Evolutionary conservation across 169 alveolate species (phyloP), one percentile per base, ranked within the genome.

Genomic region (Perkinsus olseni): DNA sequence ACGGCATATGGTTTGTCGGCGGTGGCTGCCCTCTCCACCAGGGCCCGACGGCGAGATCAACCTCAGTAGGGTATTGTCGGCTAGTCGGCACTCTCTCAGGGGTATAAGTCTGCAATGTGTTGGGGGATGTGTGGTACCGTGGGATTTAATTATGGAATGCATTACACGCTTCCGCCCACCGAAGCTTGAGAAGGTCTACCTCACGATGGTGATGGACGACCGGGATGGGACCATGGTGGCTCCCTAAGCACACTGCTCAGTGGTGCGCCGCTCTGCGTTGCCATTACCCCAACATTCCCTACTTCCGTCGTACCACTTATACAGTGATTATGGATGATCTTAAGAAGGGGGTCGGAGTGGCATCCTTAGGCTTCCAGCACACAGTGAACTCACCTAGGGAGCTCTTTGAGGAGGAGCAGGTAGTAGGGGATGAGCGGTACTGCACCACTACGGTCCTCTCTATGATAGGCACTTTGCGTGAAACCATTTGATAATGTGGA

Each of bases 351-450:
- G 31, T 8, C 8, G 34, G 82, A 24, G 31, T 62, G 17, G 34
- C 0, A 24, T 62, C 82, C 31, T 24, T 62, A 24, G 82, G 82
- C 82, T 13, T 62, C 37, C 34, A 21, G 82, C 34, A 62, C 17
- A 13, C 82, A 62, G 82, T 62, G 34, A 62, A 13, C 1, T 62
- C 82, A 62, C 37, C 82, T 62, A 62, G 82, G 82, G 82, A 62
- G 82, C 82, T 62, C 37, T 62, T 62, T 62, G 82, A 62, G 34
- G 82, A 62, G 82, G 82, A 62, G 82, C 82, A 62, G 82, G 82
- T 62, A 62, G 82, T 28, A 62, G 82, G 28, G 36, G 31, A 62
- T 62, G 82, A 24, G 4, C 0, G 82, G 8, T 62, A 28, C 31
- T 24, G 31, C 82, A 0, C 31, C 37, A 28, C 34, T 62, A 21